These are phyloP conservation scores for Xylaria sp. DNA, from an alignment of 2,329 filamentous ascomycete species.

Conservation along the genomic window DNA sequence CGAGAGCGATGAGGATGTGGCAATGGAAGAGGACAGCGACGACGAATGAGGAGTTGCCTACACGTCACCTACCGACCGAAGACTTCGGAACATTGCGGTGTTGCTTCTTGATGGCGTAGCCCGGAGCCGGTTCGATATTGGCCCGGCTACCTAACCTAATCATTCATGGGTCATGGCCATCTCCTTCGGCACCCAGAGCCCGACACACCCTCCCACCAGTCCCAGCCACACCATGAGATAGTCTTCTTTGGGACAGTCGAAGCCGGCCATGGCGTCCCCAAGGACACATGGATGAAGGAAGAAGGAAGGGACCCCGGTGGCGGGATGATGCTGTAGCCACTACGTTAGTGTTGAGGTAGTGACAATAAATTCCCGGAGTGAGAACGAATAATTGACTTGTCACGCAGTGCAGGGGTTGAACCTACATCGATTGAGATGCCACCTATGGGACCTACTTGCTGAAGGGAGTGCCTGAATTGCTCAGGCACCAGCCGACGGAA, in stretches of 20 bases:
- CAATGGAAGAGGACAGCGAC: slow-evolving; percentile 71
- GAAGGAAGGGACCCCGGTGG: slow-evolving; percentile 76
- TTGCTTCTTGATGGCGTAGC: slow-evolving; percentile 5
- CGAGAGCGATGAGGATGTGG: slow-evolving; percentile 60
- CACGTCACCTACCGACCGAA: slow-evolving; percentile 3
- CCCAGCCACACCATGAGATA: slow-evolving; percentile 91
- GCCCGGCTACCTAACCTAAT: slow-evolving; percentile 3
- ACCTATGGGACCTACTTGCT: slow-evolving; percentile 65
- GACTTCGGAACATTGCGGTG: not conserved
- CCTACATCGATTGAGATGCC: slow-evolving; percentile 78
- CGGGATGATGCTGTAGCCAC: slow-evolving; percentile 73
- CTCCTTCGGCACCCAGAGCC: slow-evolving; percentile 74
- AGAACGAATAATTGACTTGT: slow-evolving; percentile 39
- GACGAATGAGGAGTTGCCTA: slow-evolving; percentile 55
- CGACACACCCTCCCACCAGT: slow-evolving; percentile 79
- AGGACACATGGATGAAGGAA: slow-evolving; percentile 94
- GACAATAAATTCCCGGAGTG: slow-evolving; percentile 44
- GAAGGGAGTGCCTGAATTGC: slow-evolving; percentile 63
- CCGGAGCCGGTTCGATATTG: not conserved
- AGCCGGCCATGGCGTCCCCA: slow-evolving; percentile 73
- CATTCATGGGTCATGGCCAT: slow-evolving; percentile 53
- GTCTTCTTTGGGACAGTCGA: slow-evolving; percentile 62
- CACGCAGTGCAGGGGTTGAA: slow-evolving; percentile 39
- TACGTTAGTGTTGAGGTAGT: slow-evolving; percentile 41
- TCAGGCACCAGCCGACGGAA: slow-evolving; percentile 72